These are phyloP conservation scores for Bipolaris gigantea DNA, from an alignment of 2,329 filamentous ascomycete species.

Conservation along the genomic window DNA sequence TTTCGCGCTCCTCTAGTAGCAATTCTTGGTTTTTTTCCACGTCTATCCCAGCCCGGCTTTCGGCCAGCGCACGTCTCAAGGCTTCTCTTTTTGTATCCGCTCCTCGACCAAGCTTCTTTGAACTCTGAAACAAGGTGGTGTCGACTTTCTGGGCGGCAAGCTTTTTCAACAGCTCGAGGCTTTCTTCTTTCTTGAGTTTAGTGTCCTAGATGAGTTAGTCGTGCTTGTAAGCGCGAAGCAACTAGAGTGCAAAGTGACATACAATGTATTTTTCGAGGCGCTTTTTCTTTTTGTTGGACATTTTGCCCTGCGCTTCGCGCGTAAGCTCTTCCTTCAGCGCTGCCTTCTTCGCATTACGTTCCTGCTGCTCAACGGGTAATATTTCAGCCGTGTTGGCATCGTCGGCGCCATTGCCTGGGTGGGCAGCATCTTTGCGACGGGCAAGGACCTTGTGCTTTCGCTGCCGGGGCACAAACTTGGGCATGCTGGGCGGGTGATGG, in stretches of 20 bases:
- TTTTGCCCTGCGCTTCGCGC: constrained; percentile 56
- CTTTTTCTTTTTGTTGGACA: constrained; percentile 68
- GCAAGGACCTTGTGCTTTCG: constrained; percentile 67
- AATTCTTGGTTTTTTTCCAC: constrained; percentile 57
- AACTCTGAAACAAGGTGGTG: constrained; percentile 77
- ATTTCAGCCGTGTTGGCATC: constrained; percentile 59
- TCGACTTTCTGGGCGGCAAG: constrained; percentile 79
- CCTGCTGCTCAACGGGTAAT: constrained; percentile 53
- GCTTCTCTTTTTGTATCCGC: constrained; percentile 71
- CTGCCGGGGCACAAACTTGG: constrained; percentile 55
- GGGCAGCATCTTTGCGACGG: constrained; percentile 52
- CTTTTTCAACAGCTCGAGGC: constrained; percentile 78
- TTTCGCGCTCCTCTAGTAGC: constrained; percentile 52
- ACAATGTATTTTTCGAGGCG: constrained; percentile 70
- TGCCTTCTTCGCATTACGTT: constrained; percentile 57
- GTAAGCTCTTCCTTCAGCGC: constrained; percentile 58
- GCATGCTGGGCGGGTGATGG: constrained; percentile 30
- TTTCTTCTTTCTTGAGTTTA: constrained; percentile 94
- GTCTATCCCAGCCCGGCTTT: constrained; percentile 66
- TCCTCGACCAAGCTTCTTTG: constrained; percentile 70
- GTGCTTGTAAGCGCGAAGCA: neutral
- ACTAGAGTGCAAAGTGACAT: constrained; percentile 21
- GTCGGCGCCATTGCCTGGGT: constrained; percentile 44
- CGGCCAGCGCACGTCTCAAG: constrained; percentile 64
- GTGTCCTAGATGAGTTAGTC: constrained; percentile 61